Percentiles rank a stretch among this genome's conserved stretches.
Conservation (phyloP, 2,329 filamentous ascomycete species). For the Colletotrichum tanaceti region DNA sequence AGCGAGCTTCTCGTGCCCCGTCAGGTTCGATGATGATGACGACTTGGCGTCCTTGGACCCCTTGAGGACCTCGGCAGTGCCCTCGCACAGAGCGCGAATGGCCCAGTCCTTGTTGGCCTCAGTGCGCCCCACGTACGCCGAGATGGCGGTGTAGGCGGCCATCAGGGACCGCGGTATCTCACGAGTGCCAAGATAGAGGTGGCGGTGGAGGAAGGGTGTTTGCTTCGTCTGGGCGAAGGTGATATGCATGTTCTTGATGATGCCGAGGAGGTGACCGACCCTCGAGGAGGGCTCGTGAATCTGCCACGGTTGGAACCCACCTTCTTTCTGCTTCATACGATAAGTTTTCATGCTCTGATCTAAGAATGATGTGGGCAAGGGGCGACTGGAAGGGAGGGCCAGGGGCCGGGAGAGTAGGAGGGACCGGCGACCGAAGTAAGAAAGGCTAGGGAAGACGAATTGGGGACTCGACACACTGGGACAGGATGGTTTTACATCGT, state of each 20-base stretch:
- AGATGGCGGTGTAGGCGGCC: conserved; percentile 54
- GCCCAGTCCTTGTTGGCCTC: conserved; percentile 54
- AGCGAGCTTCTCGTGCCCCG: conserved; percentile 54
- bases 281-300: conserved; percentile 52
- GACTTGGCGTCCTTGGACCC: background rate
- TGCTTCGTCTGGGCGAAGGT: conserved; percentile 52
- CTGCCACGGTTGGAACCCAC: conserved; percentile 41
- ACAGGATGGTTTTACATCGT: background rate
- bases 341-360: conserved; percentile 7
- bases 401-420: background rate
- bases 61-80: conserved; percentile 51
- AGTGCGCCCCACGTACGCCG: conserved; percentile 54
- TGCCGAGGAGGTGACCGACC: conserved; percentile 51
- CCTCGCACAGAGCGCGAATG: conserved; percentile 54
- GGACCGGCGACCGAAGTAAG: background rate
- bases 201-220: conserved; percentile 57
- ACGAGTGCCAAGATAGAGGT: conserved; percentile 52
- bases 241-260: conserved; percentile 49
- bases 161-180: conserved; percentile 55
- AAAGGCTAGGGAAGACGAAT: background rate
- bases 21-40: conserved; percentile 32
- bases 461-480: background rate
- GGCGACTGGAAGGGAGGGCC: background rate
- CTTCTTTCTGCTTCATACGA: conserved; percentile 6
- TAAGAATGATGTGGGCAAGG: background rate